Evolutionary conservation across 129 eudicot species (phyloP), one percentile per base, ranked within the genome.

Genomic region (Glebionis coronaria): DNA sequence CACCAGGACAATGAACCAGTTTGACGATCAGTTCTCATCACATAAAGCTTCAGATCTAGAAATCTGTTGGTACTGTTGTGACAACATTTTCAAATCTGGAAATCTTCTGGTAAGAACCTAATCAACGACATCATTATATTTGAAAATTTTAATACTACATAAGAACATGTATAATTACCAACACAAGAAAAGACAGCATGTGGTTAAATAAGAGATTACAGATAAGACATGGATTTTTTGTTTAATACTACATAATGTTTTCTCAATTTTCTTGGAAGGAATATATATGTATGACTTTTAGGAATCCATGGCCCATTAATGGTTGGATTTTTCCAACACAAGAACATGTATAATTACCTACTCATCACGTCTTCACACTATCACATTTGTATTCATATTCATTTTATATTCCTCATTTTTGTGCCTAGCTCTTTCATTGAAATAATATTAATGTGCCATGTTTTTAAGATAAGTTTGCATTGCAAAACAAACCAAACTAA

Each of bases 211-310:
- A 40, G 52, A 54, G 3, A 27, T 31, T 9, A 55, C 14, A n/a
- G 6, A 40, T 44, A 20, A 38, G 63, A 68, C 73, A 5, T 51
- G 55, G n/a, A n/a, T 53, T 21, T 68, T n/a, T 53, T 53, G 38
- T 51, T 51, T 51, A 31, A 38, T 53, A 31, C 18, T 35, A 67
- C 53, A 31, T 35, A 3, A n/a, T n/a, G 50, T 27, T 69, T 13
- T 20, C 55, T 67, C 49, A 21, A 42, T 38, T 40, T 23, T 4
- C 56, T 55, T 42, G 27, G 73, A 54, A 40, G 25, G 54, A 55
- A 68, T 68, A 19, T 55, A 52, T 68, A n/a, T n/a, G 42, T 68
- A 42, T 12, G 73, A 68, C 73, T 68, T 68, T 68, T 68, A 23
- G 64, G 73, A 68, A 56, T 55, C 73, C 21, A 68, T 69, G 64